These are phyloP conservation scores for Chiua virens DNA, from an alignment of 768 basidiomycete species.

Conservation along the genomic window DNA sequence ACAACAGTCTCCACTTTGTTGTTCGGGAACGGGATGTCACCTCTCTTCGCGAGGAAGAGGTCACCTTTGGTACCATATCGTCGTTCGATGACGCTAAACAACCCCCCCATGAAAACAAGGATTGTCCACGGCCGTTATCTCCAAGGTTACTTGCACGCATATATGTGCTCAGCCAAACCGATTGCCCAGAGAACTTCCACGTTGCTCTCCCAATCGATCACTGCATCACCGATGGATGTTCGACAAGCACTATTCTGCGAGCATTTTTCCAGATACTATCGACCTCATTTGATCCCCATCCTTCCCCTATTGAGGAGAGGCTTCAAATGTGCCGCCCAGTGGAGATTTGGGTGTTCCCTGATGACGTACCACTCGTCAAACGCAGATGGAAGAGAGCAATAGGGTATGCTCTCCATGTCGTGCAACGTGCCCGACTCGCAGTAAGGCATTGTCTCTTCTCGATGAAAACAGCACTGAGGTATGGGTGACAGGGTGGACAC, in stretches of 20 bases:
- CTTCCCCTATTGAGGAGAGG: too few species aligned
- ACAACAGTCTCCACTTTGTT: conserved; percentile 34
- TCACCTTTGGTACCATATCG: conserved; percentile 34
- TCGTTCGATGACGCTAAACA: conserved; percentile 38
- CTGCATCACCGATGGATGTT: conserved; percentile 50
- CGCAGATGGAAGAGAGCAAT: too few species aligned
- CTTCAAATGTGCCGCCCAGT: too few species aligned
- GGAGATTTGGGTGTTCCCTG: too few species aligned
- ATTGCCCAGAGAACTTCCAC: conserved; percentile 38
- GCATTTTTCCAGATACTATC: too few species aligned
- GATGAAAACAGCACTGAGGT: too few species aligned
- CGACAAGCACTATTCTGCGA: conserved; percentile 27
- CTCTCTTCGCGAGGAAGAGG: conserved; percentile 33
- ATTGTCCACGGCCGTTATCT: conserved; percentile 24
- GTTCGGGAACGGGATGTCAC: too few species aligned
- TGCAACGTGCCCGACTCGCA: too few species aligned
- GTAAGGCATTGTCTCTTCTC: too few species aligned
- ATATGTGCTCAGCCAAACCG: conserved; percentile 40
- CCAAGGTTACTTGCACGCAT: conserved; percentile 35
- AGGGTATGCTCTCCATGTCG: too few species aligned
- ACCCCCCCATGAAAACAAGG: conserved; percentile 34
- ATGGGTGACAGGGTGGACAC: conserved; percentile 47
- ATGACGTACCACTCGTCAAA: too few species aligned
- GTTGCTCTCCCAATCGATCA: conserved; percentile 48
- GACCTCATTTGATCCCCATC: too few species aligned